Evolutionary conservation across 2,329 filamentous ascomycete genomes (phyloP).

Genomic region (Sphaerulina vaccinii): DNA sequence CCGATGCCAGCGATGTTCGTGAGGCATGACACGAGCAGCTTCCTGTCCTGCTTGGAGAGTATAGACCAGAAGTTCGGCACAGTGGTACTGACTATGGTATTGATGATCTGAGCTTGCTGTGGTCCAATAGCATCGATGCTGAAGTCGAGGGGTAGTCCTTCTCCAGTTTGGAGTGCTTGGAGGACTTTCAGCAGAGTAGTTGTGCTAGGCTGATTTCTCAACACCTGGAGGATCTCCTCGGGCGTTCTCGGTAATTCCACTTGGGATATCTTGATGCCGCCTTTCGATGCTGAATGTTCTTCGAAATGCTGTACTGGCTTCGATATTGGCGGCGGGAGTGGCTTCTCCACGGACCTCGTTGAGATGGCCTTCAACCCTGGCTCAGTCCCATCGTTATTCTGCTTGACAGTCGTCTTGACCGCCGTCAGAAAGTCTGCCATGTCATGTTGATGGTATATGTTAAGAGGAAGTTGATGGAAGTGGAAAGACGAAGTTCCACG

Average conservation of each 20-base stretch:
- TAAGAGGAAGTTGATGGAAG: neutral
- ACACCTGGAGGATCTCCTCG: conserved; percentile 36
- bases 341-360: neutral
- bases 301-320: neutral
- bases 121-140: conserved; percentile 64
- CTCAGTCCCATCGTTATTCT: conserved; percentile 1
- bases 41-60: conserved; percentile 47
- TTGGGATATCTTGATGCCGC: neutral
- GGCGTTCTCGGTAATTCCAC: neutral
- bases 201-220: conserved; percentile 43
- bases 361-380: conserved; percentile 19
- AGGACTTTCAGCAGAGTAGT: conserved; percentile 34
- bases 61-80: conserved; percentile 79
- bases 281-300: neutral
- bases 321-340: neutral
- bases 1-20: conserved; percentile 75
- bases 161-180: conserved; percentile 6
- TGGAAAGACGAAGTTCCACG: neutral
- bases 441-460: conserved; percentile 22
- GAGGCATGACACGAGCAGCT: conserved; percentile 63
- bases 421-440: conserved; percentile 54
- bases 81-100: conserved; percentile 70
- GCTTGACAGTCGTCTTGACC: conserved; percentile 42
- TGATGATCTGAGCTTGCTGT: conserved; percentile 70
- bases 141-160: conserved; percentile 41